phyloP scores from a whole-genome alignment of 768 basidiomycete species.

The Pluteus cervinus region DNA sequence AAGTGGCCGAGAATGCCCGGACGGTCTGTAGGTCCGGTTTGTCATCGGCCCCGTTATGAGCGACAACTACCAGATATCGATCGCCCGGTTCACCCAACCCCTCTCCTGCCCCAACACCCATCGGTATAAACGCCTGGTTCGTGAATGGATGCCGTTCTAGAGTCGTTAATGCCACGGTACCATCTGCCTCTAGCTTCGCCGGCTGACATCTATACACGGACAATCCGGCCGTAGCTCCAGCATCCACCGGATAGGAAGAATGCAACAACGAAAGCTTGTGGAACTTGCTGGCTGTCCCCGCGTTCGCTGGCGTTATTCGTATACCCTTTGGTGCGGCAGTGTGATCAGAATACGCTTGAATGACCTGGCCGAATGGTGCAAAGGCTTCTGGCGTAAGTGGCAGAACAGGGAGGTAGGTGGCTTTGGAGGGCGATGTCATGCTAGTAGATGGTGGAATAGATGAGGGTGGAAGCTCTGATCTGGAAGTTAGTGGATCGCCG shows the following conservation, averaged over 20 bases:
- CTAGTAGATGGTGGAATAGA: too few relatives aligned
- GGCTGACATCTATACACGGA: slow-evolving; percentile 82
- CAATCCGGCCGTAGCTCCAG: slow-evolving; percentile 58
- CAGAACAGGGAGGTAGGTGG: slow-evolving; percentile 42
- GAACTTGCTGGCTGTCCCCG: slow-evolving; percentile 87
- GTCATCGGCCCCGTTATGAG: slow-evolving; percentile 70
- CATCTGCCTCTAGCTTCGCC: slow-evolving; percentile 32
- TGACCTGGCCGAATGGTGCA: slow-evolving; percentile 81
- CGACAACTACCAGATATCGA: slow-evolving; percentile 81
- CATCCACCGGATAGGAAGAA: slow-evolving; percentile 55
- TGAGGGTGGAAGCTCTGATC: not conserved
- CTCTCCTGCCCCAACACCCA: slow-evolving; percentile 60
- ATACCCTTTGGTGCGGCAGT: slow-evolving; percentile 61
- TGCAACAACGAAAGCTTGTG: slow-evolving; percentile 79
- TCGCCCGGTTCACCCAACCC: slow-evolving; percentile 41
- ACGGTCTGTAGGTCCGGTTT: slow-evolving; percentile 69
- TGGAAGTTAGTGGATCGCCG: not conserved
- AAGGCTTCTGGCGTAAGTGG: slow-evolving; percentile 85
- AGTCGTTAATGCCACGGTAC: slow-evolving; percentile 54
- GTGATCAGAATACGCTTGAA: slow-evolving; percentile 78
- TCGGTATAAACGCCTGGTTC: slow-evolving; percentile 92
- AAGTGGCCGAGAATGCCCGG: slow-evolving; percentile 76
- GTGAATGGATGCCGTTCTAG: slow-evolving; percentile 88
- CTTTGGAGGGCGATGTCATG: slow-evolving; percentile 6
- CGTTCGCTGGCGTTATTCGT: slow-evolving; percentile 79